Base-by-base conservation (phyloP, 805 yeast genomes). In the Clavispora phyllophila region DNA sequence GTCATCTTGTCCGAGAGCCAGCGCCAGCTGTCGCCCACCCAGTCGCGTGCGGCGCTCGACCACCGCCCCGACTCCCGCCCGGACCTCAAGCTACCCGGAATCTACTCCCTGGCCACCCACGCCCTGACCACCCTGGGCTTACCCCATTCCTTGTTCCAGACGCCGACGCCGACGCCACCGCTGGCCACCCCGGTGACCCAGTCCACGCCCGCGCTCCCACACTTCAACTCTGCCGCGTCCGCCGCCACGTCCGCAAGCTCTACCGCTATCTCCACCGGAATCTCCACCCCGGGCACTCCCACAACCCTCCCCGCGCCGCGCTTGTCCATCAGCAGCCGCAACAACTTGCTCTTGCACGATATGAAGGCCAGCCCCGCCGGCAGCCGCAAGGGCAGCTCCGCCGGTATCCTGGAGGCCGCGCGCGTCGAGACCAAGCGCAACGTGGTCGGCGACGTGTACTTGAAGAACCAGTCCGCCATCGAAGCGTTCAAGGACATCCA, bases 351-450 rank as follows among this genome's bases (percentile, higher is more conserved):
- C n/a, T 24, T 66, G 18, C 68, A 60, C 28, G 73, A 68, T 15
- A 62, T 66, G 32, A 53, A 62, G 26, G 72, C 66, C 25, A 56
- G 58, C 25, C 40, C 60, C 6, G 35, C 54, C 7, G 39, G 45
- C 9, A 40, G 49, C n/a, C 43, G 61, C 5, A 46, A 53, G n/a
- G 58, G 57, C 5, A 57, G 61, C 33, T 37, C 47, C 4, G 51
- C 55, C 4, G 49, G 51, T 9, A 28, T 25, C 13, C 51, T n/a
- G 22, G 73, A 67, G 45, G 75, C 74, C 1, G 69, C 70, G 3
- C 72, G 66, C 50, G 60, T 70, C 24, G 75, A 70, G 49, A 70
- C 75, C 2, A 70, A 68, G 47, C 49, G 75, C 34, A 69, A 70
- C 44, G 75, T 70, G 6, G 73, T 66, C 2, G 75, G 75, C 10